Conservation (phyloP, 805 yeast genomes). For the Cyberlindnera xylosilytica region DNA sequence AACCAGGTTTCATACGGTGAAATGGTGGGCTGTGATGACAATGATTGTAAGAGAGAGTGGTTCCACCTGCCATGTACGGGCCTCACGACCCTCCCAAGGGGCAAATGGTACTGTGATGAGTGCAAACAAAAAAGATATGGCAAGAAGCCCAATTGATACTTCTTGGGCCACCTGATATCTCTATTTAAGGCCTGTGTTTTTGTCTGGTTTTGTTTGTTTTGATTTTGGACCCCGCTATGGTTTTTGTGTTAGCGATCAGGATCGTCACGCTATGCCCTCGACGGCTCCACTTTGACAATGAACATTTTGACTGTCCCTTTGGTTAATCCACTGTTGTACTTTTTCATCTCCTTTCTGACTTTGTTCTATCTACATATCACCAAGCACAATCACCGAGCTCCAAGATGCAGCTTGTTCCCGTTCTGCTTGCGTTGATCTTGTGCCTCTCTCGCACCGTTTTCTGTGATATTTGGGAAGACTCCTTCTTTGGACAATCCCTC, state of each 20-base stretch:
- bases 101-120: conserved; percentile 78
- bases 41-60: conserved; percentile 90
- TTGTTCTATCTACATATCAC: too few species aligned
- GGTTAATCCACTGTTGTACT: too few species aligned
- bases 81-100: conserved; percentile 78
- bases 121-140: conserved; percentile 42
- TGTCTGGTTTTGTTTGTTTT: background rate
- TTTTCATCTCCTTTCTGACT: too few species aligned
- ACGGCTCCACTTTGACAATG: too few species aligned
- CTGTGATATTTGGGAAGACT: conserved; percentile 8
- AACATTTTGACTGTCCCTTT: too few species aligned
- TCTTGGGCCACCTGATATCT: too few species aligned
- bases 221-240: background rate
- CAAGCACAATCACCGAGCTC: too few species aligned
- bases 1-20: conserved; percentile 97
- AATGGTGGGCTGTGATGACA: conserved; percentile 99
- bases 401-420: too few species aligned
- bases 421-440: background rate
- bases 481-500: conserved; percentile 12
- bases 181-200: too few species aligned
- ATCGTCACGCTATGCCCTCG: too few species aligned
- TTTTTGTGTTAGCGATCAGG: too few species aligned
- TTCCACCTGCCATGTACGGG: conserved; percentile 94
- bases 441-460: background rate
- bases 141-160: too few species aligned